Evolutionary conservation across 768 basidiomycete genomes (phyloP), one percentile per base, ranked within the genome.

Genomic region (Collybia sp.): DNA sequence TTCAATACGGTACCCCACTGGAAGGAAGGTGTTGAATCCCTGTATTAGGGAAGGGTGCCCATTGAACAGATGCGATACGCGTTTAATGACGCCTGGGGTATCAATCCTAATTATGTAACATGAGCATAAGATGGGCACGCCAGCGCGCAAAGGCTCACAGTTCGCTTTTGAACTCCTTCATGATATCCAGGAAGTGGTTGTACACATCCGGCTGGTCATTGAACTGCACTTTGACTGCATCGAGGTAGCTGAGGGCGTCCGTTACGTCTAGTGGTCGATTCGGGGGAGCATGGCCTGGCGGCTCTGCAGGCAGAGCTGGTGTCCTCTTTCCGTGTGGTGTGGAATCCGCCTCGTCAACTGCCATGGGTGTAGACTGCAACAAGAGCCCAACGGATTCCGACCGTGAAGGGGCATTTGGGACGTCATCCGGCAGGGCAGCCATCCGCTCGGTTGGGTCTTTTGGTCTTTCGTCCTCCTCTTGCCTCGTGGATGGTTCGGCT

Each of bases 141-240:
- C n/a, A 16, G 30, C 16, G 39, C 9, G 37, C 25, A 17, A 3
- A n/a, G 12, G 78, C 85, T 58, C 57, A 89, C 89, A 74, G 70
- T 60, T 95, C 91, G 56, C 90, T 90, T 70, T 99, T 98, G 69
- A 99, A 99, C 65, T 98, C 93, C 71, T 97, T 97, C 96, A 96
- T 96, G 59, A 96, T 94, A 62, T 95, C 92, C 64, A 94, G 68
- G 57, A 93, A 93, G 53, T 86, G 79, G 66, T 96, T 95, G 67
- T 96, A 96, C 35, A 94, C 91, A 59, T 92, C 88, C n/a, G 93
- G 92, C 62, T 89, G 83, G 63, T 93, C 87, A 45, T 81, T 77
- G 62, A 96, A 96, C 71, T 93, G 87, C 25, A 77, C 69, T 69
- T 96, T 96, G 68, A 96, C 93, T 19, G 87, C 88, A 60, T 96